Evolutionary conservation across 2,329 filamentous ascomycete species (phyloP).

Genomic region (Rhynchosporium secalis): DNA sequence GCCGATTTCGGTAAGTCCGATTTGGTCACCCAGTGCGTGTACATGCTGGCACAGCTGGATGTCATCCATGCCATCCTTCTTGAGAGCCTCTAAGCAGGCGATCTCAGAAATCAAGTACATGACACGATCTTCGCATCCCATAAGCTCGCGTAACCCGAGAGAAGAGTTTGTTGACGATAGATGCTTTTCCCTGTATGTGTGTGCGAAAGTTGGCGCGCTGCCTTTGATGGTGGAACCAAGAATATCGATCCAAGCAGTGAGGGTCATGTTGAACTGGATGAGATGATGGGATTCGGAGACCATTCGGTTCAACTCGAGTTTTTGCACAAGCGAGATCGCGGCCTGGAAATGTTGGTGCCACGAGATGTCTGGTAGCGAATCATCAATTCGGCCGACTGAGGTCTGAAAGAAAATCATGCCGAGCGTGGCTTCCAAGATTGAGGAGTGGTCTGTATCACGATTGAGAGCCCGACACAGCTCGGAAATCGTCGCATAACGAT

Average conservation of each 20-base stretch:
- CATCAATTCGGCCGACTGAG: slow-evolving; percentile 82
- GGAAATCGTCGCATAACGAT: slow-evolving; percentile 84
- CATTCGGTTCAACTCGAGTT: slow-evolving; percentile 73
- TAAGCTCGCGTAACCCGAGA: slow-evolving; percentile 82
- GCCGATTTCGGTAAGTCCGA: slow-evolving; percentile 74
- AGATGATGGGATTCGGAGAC: slow-evolving; percentile 56
- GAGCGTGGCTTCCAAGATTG: slow-evolving; percentile 88
- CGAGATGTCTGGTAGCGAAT: slow-evolving; percentile 84
- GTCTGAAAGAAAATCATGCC: slow-evolving; percentile 97
- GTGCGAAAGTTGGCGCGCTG: slow-evolving; percentile 80
- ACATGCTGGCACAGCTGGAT: slow-evolving; percentile 88
- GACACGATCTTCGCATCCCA: slow-evolving; percentile 95
- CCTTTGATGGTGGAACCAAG: slow-evolving; percentile 91
- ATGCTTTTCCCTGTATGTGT: slow-evolving; percentile 95
- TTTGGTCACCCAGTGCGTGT: slow-evolving; percentile 80
- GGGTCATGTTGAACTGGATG: slow-evolving; percentile 84
- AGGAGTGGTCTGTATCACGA: slow-evolving; percentile 76
- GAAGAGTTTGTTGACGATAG: slow-evolving; percentile 62
- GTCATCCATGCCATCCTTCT: slow-evolving; percentile 79
- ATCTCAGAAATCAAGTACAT: slow-evolving; percentile 99
- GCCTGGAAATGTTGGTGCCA: slow-evolving; percentile 98
- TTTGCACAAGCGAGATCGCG: slow-evolving; percentile 79
- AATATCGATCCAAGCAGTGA: slow-evolving; percentile 95
- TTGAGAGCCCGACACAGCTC: slow-evolving; percentile 81
- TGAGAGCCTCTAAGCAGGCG: slow-evolving; percentile 88